Evolutionary conservation across 805 yeast species (phyloP).

Genomic region (Lachancea kluyveri): DNA sequence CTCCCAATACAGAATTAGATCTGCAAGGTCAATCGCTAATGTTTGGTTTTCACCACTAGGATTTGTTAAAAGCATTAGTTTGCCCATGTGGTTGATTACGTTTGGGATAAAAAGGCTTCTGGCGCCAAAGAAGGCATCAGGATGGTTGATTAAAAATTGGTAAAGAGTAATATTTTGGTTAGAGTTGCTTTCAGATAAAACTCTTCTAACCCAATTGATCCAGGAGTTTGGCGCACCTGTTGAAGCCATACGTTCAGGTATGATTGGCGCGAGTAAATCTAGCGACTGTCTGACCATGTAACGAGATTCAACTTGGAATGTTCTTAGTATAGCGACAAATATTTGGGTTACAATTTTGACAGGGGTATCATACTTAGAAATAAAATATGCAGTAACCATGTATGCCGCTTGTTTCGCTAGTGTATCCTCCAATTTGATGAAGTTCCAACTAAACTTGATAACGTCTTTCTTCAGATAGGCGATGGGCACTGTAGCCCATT

Average conservation of each 20-base stretch:
- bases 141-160: slow-evolving; percentile 80
- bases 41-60: slow-evolving; percentile 77
- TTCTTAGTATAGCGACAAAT: slow-evolving; percentile 80
- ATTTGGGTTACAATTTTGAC: slow-evolving; percentile 84
- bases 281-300: slow-evolving; percentile 80
- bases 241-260: slow-evolving; percentile 57
- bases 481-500: slow-evolving; percentile 55
- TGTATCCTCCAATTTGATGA: slow-evolving; percentile 80
- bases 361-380: slow-evolving; percentile 83
- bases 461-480: slow-evolving; percentile 70
- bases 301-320: slow-evolving; percentile 81
- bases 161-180: slow-evolving; percentile 82
- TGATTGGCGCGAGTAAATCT: slow-evolving; percentile 81
- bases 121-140: slow-evolving; percentile 76
- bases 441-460: slow-evolving; percentile 92
- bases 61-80: slow-evolving; percentile 70
- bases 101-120: slow-evolving; percentile 86
- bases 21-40: slow-evolving; percentile 85
- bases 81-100: slow-evolving; percentile 88
- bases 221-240: slow-evolving; percentile 51
- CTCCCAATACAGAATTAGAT: slow-evolving; percentile 83
- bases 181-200: slow-evolving; percentile 82
- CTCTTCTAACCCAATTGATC: slow-evolving; percentile 94
- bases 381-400: slow-evolving; percentile 79
- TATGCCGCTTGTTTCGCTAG: slow-evolving; percentile 90